A percentile compares a stretch with the other conserved stretches of the same genome.
Evolutionary conservation across 495 filamentous ascomycete genomes (phyloP).

Genomic region (Tuber borchii): DNA sequence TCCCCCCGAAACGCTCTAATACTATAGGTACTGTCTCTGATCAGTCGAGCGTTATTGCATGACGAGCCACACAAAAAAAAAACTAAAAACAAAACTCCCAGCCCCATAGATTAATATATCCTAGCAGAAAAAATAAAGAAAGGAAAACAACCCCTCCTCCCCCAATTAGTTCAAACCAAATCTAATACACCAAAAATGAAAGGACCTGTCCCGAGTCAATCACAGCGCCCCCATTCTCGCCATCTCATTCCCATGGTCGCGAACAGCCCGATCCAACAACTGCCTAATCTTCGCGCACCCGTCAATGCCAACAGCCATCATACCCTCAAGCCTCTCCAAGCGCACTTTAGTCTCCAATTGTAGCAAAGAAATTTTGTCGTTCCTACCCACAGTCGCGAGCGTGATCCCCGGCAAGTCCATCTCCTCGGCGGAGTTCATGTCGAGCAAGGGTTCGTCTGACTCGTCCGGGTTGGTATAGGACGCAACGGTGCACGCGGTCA

Average conservation of each 20-base stretch:
- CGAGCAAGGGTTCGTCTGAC: constrained; percentile 75
- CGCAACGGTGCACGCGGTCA: constrained; percentile 80
- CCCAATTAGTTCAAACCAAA: neutral
- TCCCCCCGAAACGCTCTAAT: too few relatives aligned
- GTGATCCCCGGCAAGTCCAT: constrained; percentile 84
- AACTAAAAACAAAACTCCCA: too few relatives aligned
- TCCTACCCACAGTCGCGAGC: constrained; percentile 65
- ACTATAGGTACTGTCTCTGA: neutral
- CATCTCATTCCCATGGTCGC: constrained; percentile 58
- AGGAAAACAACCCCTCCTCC: too few relatives aligned
- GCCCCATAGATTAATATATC: neutral
- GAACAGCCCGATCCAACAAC: constrained; percentile 65
- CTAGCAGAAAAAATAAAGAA: neutral
- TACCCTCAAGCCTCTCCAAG: constrained; percentile 70
- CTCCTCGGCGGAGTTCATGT: constrained; percentile 80
- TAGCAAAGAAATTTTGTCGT: constrained; percentile 68
- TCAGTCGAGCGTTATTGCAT: neutral
- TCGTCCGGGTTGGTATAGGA: constrained; percentile 62
- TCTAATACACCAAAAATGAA: neutral
- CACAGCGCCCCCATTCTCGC: constrained; percentile 52
- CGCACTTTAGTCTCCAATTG: constrained; percentile 80
- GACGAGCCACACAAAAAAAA: neutral
- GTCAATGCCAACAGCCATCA: constrained; percentile 86
- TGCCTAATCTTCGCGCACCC: constrained; percentile 80
- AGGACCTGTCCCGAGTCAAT: neutral